These are phyloP conservation scores for Neurospora terricola DNA, from an alignment of 495 filamentous ascomycete genomes.

Conservation along the genomic window DNA sequence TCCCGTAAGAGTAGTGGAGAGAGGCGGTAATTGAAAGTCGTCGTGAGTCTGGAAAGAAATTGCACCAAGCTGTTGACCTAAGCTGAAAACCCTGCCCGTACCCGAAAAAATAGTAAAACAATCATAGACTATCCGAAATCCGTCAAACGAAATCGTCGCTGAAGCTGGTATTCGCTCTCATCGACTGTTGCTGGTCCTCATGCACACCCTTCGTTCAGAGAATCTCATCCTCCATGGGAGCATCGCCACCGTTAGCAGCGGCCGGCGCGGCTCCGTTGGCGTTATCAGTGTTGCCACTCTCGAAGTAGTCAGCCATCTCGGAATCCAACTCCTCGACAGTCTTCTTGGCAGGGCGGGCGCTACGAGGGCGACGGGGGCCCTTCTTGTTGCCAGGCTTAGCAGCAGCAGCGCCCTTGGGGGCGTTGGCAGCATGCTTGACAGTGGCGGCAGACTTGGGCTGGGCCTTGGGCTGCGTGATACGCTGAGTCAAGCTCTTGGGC, in stretches of 20 bases:
- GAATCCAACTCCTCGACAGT: constrained; percentile 85
- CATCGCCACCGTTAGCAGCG: constrained; percentile 28
- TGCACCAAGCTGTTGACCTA: neutral
- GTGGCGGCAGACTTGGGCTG: constrained; percentile 78
- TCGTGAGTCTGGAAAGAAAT: neutral
- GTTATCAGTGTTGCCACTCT: constrained; percentile 21
- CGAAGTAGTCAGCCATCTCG: constrained; percentile 91
- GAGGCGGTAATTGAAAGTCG: neutral
- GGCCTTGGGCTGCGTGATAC: constrained; percentile 68
- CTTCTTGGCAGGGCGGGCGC: constrained; percentile 70
- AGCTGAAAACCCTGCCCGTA: neutral
- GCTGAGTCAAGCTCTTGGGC: constrained; percentile 72
- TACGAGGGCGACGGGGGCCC: constrained; percentile 34
- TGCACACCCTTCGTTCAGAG: constrained; percentile 12
- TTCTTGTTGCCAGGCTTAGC: constrained; percentile 44
- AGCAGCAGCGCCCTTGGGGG: constrained; percentile 29
- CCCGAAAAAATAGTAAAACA: neutral
- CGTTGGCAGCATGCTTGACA: constrained; percentile 43
- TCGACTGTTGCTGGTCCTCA: neutral
- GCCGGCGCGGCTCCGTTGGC: constrained; percentile 34
- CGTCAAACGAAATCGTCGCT: neutral
- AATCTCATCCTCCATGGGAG: constrained; percentile 43
- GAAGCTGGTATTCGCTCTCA: neutral
- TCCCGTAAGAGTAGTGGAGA: neutral
- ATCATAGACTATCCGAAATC: neutral